Percentiles rank a stretch among this genome's conserved stretches.
phyloP scores from a whole-genome alignment of 805 yeast genomes.

The Brettanomyces bruxellensis region DNA sequence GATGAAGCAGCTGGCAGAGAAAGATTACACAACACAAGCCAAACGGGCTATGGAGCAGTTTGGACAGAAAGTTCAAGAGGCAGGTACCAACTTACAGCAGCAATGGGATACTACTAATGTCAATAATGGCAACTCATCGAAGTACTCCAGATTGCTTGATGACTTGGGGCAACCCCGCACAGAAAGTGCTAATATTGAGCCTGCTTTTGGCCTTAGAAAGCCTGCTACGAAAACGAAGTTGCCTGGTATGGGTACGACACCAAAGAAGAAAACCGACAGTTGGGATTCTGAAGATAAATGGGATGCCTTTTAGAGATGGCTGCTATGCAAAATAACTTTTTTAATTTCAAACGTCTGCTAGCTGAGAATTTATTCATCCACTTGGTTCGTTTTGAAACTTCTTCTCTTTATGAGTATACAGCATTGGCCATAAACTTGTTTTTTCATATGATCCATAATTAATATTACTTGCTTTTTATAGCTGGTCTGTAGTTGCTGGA shows the following conservation, averaged over 20 bases:
- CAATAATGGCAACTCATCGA: slow-evolving; percentile 33
- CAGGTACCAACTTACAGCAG: slow-evolving; percentile 67
- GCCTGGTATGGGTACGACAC: slow-evolving; percentile 34
- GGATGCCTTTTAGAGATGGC: slow-evolving; percentile 47
- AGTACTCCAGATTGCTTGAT: slow-evolving; percentile 49
- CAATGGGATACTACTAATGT: slow-evolving; percentile 35
- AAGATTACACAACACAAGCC: slow-evolving; percentile 76
- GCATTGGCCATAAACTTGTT: too few relatives aligned
- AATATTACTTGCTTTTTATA: too few relatives aligned
- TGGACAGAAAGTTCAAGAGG: slow-evolving; percentile 88
- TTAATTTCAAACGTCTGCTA: too few relatives aligned
- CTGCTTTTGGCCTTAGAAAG: slow-evolving; percentile 57
- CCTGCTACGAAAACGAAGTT: slow-evolving; percentile 54
- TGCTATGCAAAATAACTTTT: neutral
- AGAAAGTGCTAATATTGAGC: slow-evolving; percentile 38
- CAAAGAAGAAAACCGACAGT: slow-evolving; percentile 26
- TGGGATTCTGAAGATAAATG: slow-evolving; percentile 45
- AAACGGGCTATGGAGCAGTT: slow-evolving; percentile 92
- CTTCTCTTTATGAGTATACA: too few relatives aligned
- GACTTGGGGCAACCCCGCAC: slow-evolving; percentile 35
- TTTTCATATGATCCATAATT: too few relatives aligned
- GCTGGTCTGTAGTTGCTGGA: too few relatives aligned
- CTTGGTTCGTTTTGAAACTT: too few relatives aligned
- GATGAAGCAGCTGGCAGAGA: slow-evolving; percentile 65
- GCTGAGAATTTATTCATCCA: too few relatives aligned